Evolutionary conservation across 1,139 yeast species (phyloP), one percentile per base, ranked within the genome.

Genomic region (Candida glucosophila): DNA sequence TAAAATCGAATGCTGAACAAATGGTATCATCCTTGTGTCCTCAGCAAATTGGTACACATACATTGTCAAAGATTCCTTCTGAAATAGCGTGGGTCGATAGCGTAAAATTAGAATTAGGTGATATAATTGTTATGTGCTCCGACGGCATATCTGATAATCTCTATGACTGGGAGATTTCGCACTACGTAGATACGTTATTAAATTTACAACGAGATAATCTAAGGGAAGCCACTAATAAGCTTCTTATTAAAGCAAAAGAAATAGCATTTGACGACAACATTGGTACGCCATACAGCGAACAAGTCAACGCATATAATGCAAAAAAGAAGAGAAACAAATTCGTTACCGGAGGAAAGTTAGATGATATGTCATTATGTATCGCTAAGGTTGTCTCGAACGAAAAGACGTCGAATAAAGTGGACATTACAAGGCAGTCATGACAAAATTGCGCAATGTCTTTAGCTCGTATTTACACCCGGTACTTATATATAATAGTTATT

Each of bases 131-230:
- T 14, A 37, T 67, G 31, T 67, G 75, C 33, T 67, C 75, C 1
- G 77, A 71, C 43, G 77, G 77, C 1, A 58, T 71, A 8, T 58
- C 71, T 1, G 77, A 71, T 40, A 71, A 71, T 35, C 47, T 71
- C 25, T 70, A 65, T 37, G 63, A 59, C 20, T 55, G 58, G 47
- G 77, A 71, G 40, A 58, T 71, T 8, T 34, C 52, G 12, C 52
- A 60, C 22, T 49, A 49, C 23, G 39, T 69, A 12, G 52, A 58
- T 23, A 57, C 55, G 22, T 52, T 43, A 24, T 22, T 62, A 19
- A 43, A 40, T 25, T 35, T 29, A 23, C 55, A 45, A 20, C 48
- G 51, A 11, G 44, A 47, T 25, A 47, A 39, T 26, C 39, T 67
- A 29, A 61, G 58, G 28, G 51, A 53, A 17, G 56, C 60, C 10